Percentiles rank a stretch among this genome's conserved stretches.
These are phyloP conservation scores for Diaporthe sp. DNA, from an alignment of 2,329 filamentous ascomycete species.

Conservation along the genomic window DNA sequence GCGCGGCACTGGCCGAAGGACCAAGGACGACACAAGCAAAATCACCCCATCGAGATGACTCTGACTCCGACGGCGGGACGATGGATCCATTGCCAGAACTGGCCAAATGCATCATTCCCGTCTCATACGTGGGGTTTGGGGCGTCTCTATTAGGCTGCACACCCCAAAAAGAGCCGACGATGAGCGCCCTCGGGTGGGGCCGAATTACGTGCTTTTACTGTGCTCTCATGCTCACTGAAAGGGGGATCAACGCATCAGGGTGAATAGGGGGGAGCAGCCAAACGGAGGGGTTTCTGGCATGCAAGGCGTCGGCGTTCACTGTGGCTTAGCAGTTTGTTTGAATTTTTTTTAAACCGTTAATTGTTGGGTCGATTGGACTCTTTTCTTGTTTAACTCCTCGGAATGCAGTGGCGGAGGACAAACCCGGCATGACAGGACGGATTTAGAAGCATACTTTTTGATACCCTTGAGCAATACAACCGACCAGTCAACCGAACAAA, in stretches of 20 bases:
- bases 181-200: slow-evolving; percentile 26
- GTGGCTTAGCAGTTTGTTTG: slow-evolving; percentile 1
- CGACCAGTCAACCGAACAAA: background rate
- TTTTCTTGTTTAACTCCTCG: background rate
- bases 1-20: slow-evolving; percentile 35
- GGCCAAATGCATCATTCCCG: background rate
- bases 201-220: slow-evolving; percentile 35
- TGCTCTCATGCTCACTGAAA: background rate
- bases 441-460: slow-evolving; percentile 36
- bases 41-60: slow-evolving; percentile 14
- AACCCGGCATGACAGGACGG: slow-evolving; percentile 27
- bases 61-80: background rate
- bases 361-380: background rate
- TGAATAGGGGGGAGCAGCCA: slow-evolving; percentile 11
- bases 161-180: slow-evolving; percentile 26
- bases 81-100: background rate
- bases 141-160: background rate
- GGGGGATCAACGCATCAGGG: slow-evolving; percentile 13
- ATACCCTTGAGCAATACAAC: slow-evolving; percentile 36
- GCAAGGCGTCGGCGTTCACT: slow-evolving; percentile 32
- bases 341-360: background rate
- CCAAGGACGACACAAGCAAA: background rate
- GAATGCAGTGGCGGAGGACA: slow-evolving; percentile 3
- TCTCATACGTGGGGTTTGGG: slow-evolving; percentile 19
- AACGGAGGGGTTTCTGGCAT: slow-evolving; percentile 21